Evolutionary conservation across 2,329 filamentous ascomycete species (phyloP), one percentile per base, ranked within the genome.

Genomic region (Ophioceras dolichostomum): DNA sequence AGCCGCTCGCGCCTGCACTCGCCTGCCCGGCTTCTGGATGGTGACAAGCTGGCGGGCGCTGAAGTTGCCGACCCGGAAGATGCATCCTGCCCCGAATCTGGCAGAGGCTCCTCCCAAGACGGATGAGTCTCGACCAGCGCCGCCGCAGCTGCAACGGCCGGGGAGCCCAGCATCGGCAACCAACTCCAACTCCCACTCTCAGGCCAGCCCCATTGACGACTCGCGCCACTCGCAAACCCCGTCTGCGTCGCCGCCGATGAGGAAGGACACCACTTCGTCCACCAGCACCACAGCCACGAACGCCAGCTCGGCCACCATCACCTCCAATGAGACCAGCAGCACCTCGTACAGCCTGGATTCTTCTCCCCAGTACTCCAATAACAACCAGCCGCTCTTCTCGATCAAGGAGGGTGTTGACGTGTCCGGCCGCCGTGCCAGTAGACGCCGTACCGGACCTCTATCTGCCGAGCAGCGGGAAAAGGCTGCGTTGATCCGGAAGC

Each of bases 401-500:
- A 58, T 70, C 44, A 66, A 66, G 54, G 70, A 73, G 61, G 69
- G 67, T 43, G 58, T 62, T 54, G 68, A 72, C 54, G 57, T 68
- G 51, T 62, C 62, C 57, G 64, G 65, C 50, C 67, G 68, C 47
- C 67, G 70, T 47, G 60, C 69, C 43, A 75, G 67, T 50, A 67
- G 72, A 49, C 65, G 72, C 53, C 67, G 72, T 39, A 76, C 71
- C 43, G 72, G 72, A 30, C 72, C 72, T 43, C 58, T 76, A 43
- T 73, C 70, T 22, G 64, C 70, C 38, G 61, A 69, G 43, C 73
- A 74, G 47, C 64, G 72, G 51, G 69, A 75, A 46, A 70, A 70
- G 51, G 72, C 72, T 33, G 71, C 71, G 32, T 52, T 76, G 40
- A 76, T 76, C 43, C 59, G 72, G 47, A 76, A 75, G 52, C 57